Base-by-base conservation (phyloP, 2,329 filamentous ascomycete genomes). In the Fusarium equiseti region DNA sequence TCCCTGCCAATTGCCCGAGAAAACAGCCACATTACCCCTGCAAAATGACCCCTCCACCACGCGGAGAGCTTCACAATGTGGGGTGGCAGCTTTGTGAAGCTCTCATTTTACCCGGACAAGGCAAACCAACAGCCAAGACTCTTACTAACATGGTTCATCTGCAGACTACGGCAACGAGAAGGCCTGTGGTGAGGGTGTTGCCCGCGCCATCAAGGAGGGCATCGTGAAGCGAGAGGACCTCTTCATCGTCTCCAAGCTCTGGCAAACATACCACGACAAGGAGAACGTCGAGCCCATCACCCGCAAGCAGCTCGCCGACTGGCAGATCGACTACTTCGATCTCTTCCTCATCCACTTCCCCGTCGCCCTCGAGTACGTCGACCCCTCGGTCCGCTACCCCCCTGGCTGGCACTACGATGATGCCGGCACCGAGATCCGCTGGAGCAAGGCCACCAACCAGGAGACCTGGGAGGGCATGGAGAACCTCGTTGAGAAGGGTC, bases 191-290 rank as follows among this genome's bases (percentile, higher is more conserved):
- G 83, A 94, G 79, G 93, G 93, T 76, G 87, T 95, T 49, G 88
- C 90, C 64, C 91, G 91, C 73, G 93, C 93, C 76, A 93, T 96
- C 82, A 87, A 91, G 78, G 93, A 96, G 12, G 92, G 92, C 45
- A 81, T 95, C 63, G 92, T 95, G 74, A 94, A 91, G 85, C 91
- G 93, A 65, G 89, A 92, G 81, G 93, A 97, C 26, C 91, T 97
- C 79, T 97, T 97, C 88, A 90, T 97, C 78, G 92, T 95, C 71
- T 94, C 91, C 82, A 97, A 97, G 86, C 91, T 97, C 63, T 97
- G 94, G 94, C 94, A 95, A 85, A 91, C 90, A 73, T 97, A 94
- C 88, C 93, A 97, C 85, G 91, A 95, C 77, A 86, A 86, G 75
- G 90, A 95, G 74, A 87, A 88, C 75, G 92, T 95, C 68, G 89